These are phyloP conservation scores for Karstenula rhodostoma DNA, from an alignment of 2,329 filamentous ascomycete species.

Conservation along the genomic window DNA sequence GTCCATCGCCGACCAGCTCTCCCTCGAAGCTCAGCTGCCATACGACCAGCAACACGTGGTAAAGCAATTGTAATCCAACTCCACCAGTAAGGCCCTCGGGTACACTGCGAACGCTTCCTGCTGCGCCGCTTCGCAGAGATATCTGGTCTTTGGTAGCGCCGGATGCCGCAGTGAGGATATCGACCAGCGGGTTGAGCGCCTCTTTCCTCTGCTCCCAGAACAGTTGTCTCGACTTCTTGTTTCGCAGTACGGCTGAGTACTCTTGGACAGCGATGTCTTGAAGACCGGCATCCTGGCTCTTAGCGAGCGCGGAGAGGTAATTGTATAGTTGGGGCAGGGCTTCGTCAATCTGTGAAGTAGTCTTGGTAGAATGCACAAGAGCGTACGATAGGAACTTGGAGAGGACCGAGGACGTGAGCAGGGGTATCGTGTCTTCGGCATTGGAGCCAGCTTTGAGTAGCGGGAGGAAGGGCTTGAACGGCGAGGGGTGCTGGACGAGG, in stretches of 20 bases:
- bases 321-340: slow-evolving; percentile 83
- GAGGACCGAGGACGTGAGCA: slow-evolving; percentile 88
- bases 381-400: slow-evolving; percentile 76
- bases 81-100: slow-evolving; percentile 75
- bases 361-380: slow-evolving; percentile 67
- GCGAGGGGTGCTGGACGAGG: slow-evolving; percentile 74
- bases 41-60: slow-evolving; percentile 89
- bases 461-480: slow-evolving; percentile 80
- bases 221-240: slow-evolving; percentile 74
- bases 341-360: slow-evolving; percentile 69
- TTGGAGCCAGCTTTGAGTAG: slow-evolving; percentile 85
- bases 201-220: slow-evolving; percentile 94
- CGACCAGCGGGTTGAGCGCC: slow-evolving; percentile 81
- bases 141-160: slow-evolving; percentile 75
- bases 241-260: slow-evolving; percentile 85
- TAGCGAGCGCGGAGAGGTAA: slow-evolving; percentile 84
- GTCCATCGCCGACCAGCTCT: slow-evolving; percentile 73
- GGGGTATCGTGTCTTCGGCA: slow-evolving; percentile 84
- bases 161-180: slow-evolving; percentile 78
- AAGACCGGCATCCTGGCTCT: slow-evolving; percentile 84
- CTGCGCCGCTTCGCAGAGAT: slow-evolving; percentile 59
- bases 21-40: slow-evolving; percentile 97
- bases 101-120: slow-evolving; percentile 66
- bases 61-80: slow-evolving; percentile 90
- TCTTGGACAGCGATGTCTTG: slow-evolving; percentile 96